Evolutionary conservation across 1,139 yeast genomes (phyloP), one percentile per base, ranked within the genome.

Genomic region (Suhomyces taliae): DNA sequence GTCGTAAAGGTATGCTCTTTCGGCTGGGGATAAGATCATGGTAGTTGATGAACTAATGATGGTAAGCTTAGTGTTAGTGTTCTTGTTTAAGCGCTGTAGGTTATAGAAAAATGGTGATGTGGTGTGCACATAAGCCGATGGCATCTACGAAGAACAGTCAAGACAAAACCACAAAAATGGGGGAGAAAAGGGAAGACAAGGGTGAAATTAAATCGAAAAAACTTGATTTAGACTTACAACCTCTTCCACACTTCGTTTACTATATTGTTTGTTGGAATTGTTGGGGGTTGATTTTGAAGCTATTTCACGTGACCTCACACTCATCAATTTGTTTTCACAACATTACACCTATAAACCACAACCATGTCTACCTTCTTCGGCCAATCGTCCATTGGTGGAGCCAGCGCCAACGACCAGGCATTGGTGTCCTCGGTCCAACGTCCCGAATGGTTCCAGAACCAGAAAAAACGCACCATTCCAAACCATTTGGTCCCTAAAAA

Each of bases 1-100:
- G 44, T 87, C 90, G 57, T 83, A 81, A 31, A 91, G 69, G 61
- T 85, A 91, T 8, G 90, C 80, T 58, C 90, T 79, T 68, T 91
- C 99, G 1, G 98, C 87, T 10, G 91, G 87, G 6, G 97, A 90
- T 50, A 90, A 70, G 39, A 81, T 76, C 90, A 85, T 85, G 32
- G 37, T 6, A 19, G 24, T 19, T 19, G 24, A 19, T 19, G 24
- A 19, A 3, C 4, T 19, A 6, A 4, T 4, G 24, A 19, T 19
- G 24, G 2, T 2, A 19, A 19, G 15, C 15, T 14, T 14, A 14
- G 15, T 14, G 15, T 19, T 6, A n/a, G n/a, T n/a, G n/a, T n/a
- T 4, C 3, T 19, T 19, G 24, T 19, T 19, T 6, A 19, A 19
- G 24, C 24, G 6, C 24, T 19, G 2, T 3, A 4, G 6, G 6